phyloP scores from a whole-genome alignment of 2,329 filamentous ascomycete species.

The Aspergillus japonicus region DNA sequence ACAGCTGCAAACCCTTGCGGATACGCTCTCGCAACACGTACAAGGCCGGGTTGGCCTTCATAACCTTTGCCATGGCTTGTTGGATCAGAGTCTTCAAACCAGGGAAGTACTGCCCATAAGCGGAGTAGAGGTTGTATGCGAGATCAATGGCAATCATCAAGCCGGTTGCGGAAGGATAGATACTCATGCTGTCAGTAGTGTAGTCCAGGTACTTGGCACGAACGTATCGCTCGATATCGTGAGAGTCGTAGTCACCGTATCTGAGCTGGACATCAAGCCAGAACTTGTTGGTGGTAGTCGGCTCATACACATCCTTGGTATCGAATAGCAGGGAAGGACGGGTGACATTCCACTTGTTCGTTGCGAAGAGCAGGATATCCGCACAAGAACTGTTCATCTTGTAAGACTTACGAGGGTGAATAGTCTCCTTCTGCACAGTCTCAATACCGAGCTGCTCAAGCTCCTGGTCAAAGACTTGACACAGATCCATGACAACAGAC shows the following conservation, averaged over 20 bases:
- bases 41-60: constrained; percentile 97
- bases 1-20: constrained; percentile 93
- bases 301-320: constrained; percentile 91
- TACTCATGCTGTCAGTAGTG: constrained; percentile 97
- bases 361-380: constrained; percentile 93
- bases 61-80: constrained; percentile 98
- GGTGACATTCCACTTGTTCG: constrained; percentile 98
- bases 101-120: constrained; percentile 98
- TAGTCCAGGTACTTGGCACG: constrained; percentile 98
- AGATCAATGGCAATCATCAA: constrained; percentile 97
- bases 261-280: constrained; percentile 96
- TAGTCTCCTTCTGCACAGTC: constrained; percentile 97
- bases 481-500: constrained; percentile 97
- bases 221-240: constrained; percentile 97
- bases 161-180: constrained; percentile 94
- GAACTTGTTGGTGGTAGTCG: constrained; percentile 97
- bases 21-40: constrained; percentile 98
- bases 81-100: constrained; percentile 93
- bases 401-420: constrained; percentile 98
- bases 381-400: constrained; percentile 99
- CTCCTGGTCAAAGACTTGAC: constrained; percentile 97
- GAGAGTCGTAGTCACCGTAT: constrained; percentile 97
- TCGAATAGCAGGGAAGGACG: constrained; percentile 90
- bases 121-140: constrained; percentile 97
- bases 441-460: constrained; percentile 94